Evolutionary conservation across 441 rosid species (phyloP), one percentile per base, ranked within the genome.

Genomic region (Pelargonium fulgidum): DNA sequence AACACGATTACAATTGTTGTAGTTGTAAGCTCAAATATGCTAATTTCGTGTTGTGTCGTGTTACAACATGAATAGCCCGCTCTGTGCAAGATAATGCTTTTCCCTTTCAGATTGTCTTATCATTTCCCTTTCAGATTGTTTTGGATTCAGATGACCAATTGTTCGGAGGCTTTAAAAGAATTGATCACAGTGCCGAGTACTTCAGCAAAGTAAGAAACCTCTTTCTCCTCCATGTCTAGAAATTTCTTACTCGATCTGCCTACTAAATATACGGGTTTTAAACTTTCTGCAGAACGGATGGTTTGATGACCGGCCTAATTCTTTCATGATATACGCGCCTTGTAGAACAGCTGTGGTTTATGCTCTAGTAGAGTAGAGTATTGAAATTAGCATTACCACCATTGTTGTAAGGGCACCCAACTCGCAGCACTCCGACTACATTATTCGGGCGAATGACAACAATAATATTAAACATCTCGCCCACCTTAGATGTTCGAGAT

Each of bases 321-420:
- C 94, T 47, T 82, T 94, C 81, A 62, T 81, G 83, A 87, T 91
- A 64, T 91, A 94, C 75, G 84, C 99, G 1, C 98, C 99, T 3
- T 75, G 82, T 72, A 89, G 99, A 82, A 90, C 97, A 1, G 97
- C 96, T 20, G 94, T 86, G 47, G 98, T 94, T 19, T 94, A 90
- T 67, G 96, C 91, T 29, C 80, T 86, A 61, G 88, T 77, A 67
- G 87, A 89, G 64, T 77, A 67, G 87, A 89, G 64, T 14, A 7
- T 22, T 59, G 33, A 20, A 0, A 59, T 7, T 9, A 12, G 29
- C 10, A 9, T 10, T 1, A 19, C 26, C 7, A 7, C 61, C 9
- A 24, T 54, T 16, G 8, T 3, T 16, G 61, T 17, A 17, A 54
- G 61, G 14, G 2, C 62, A 17, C 19, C 62, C 26, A 3, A 56